Conservation (phyloP, 768 basidiomycete species). For the Myochromella boudieri region DNA sequence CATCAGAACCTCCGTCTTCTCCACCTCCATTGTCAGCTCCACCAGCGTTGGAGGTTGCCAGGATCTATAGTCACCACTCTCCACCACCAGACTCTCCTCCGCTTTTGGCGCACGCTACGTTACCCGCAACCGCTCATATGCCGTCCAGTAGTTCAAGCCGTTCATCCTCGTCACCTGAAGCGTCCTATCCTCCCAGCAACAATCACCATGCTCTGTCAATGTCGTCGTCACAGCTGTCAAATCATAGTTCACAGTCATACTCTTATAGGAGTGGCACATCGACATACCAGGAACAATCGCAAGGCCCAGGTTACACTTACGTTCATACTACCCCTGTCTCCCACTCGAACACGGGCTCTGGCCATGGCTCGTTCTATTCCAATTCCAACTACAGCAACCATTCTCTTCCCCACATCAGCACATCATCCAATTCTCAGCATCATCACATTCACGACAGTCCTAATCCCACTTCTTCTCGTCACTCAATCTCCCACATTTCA, state of each 20-base stretch:
- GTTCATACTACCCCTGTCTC: slow-evolving; percentile 36
- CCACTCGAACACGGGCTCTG: slow-evolving; percentile 21
- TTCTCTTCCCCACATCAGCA: slow-evolving; percentile 23
- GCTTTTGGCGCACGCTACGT: slow-evolving; percentile 49
- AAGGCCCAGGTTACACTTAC: slow-evolving; percentile 34
- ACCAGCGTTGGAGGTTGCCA: slow-evolving; percentile 46
- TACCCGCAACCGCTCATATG: slow-evolving; percentile 39
- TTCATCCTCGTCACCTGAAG: slow-evolving; percentile 46
- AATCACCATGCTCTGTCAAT: slow-evolving; percentile 23
- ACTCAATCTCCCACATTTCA: slow-evolving; percentile 61
- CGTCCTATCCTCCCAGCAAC: slow-evolving; percentile 36
- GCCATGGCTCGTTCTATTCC: slow-evolving; percentile 28
- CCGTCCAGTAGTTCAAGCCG: slow-evolving; percentile 37
- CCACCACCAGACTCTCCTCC: slow-evolving; percentile 59
- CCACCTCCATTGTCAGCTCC: slow-evolving; percentile 37
- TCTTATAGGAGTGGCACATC: slow-evolving; percentile 40
- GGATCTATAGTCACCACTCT: slow-evolving; percentile 32
- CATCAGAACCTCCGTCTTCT: slow-evolving; percentile 22
- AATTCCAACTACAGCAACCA: slow-evolving; percentile 28
- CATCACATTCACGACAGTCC: slow-evolving; percentile 21
- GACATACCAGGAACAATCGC: slow-evolving; percentile 45
- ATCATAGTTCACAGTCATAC: slow-evolving; percentile 25
- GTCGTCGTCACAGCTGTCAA: slow-evolving; percentile 21
- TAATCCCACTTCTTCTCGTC: slow-evolving; percentile 43
- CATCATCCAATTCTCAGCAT: slow-evolving; percentile 16